Percentiles rank a stretch among this genome's conserved stretches.
These are phyloP conservation scores for Suillus weaverae DNA, from an alignment of 768 basidiomycete genomes.

Conservation along the genomic window DNA sequence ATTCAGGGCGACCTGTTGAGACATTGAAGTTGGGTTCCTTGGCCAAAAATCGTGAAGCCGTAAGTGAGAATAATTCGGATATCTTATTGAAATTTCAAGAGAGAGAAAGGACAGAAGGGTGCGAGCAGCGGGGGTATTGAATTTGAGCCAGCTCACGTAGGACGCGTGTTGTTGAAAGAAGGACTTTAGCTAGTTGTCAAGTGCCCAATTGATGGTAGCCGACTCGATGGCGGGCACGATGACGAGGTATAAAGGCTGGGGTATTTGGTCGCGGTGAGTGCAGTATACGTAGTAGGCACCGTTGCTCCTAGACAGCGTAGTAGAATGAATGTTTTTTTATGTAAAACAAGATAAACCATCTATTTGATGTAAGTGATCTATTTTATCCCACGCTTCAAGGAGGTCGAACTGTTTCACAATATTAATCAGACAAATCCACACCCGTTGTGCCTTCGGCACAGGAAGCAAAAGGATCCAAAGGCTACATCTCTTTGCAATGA, in stretches of 20 bases:
- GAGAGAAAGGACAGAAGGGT: constrained; percentile 5
- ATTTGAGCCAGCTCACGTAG: constrained; percentile 9
- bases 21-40: constrained; percentile 13
- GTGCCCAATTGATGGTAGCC: not conserved
- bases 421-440: too few relatives aligned
- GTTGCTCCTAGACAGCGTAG: not conserved
- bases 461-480: too few relatives aligned
- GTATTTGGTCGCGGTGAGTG: constrained; percentile 1
- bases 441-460: too few relatives aligned
- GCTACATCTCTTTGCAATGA: not conserved
- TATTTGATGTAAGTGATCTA: not conserved
- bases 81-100: not conserved
- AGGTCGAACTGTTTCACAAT: too few relatives aligned
- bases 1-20: constrained; percentile 10
- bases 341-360: constrained; percentile 10
- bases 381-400: not conserved
- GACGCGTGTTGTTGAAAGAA: not conserved
- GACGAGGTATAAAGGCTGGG: not conserved
- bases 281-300: not conserved
- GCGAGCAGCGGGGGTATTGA: constrained; percentile 8
- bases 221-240: not conserved
- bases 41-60: constrained; percentile 1
- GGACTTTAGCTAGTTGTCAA: not conserved
- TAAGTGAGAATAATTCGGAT: not conserved
- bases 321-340: constrained; percentile 5